Percentiles rank a stretch among this genome's conserved stretches.
phyloP scores from a whole-genome alignment of 306 rosid genomes.

The Dryas octopetala region DNA sequence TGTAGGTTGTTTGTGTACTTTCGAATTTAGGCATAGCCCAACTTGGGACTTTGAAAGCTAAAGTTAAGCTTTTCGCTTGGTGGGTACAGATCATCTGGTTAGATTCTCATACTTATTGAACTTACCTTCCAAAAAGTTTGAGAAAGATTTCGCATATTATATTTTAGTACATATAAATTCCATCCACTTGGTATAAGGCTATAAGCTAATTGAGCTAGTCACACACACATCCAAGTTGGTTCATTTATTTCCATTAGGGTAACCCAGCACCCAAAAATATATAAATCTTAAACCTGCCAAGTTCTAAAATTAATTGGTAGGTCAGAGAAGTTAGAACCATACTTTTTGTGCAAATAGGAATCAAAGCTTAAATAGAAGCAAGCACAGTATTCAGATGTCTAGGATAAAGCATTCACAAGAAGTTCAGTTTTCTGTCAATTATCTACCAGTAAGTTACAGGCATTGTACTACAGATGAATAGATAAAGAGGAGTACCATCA shows the following conservation, averaged over 20 bases:
- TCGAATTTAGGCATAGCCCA: neutral
- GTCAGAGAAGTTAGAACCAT: neutral
- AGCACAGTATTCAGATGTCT: neutral
- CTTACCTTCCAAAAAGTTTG: constrained; percentile 6
- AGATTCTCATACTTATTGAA: neutral
- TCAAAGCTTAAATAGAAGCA: neutral
- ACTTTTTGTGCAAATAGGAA: neutral
- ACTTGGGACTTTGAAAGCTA: neutral
- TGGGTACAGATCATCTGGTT: neutral
- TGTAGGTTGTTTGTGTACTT: neutral
- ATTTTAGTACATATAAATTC: neutral
- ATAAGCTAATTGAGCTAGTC: neutral
- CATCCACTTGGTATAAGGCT: neutral
- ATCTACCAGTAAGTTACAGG: neutral
- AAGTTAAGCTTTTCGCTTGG: neutral
- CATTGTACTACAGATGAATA: constrained; percentile 3
- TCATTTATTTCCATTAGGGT: too few species aligned
- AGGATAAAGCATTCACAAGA: neutral
- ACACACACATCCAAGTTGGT: constrained; percentile 11
- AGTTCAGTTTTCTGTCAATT: constrained; percentile 4
- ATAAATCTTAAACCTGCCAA: neutral
- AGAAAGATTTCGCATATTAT: neutral
- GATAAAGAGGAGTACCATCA: neutral
- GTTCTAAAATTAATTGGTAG: neutral
- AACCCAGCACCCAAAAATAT: neutral